These are phyloP conservation scores for Ustilago vetiveriae DNA, from an alignment of 1,284 basidiomycete species.

Conservation along the genomic window DNA sequence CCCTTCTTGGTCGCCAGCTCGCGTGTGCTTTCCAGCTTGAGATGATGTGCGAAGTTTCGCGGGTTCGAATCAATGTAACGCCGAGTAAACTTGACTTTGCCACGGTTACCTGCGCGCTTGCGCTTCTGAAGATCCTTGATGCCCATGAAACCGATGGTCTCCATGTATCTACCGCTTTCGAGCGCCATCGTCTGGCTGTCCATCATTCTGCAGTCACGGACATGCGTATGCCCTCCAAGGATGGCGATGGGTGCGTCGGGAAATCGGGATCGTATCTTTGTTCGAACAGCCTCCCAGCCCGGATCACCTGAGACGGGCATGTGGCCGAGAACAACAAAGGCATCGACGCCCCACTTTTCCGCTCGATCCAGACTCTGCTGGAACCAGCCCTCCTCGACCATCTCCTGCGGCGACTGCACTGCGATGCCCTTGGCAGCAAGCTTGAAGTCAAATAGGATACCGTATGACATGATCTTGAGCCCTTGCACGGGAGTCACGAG, in stretches of 20 bases:
- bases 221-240: constrained; percentile 62
- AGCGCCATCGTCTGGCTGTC: constrained; percentile 59
- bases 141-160: constrained; percentile 51
- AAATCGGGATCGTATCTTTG: constrained; percentile 58
- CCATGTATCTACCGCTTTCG: constrained; percentile 63
- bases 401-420: constrained; percentile 56
- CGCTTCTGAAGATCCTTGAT: constrained; percentile 43
- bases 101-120: constrained; percentile 38
- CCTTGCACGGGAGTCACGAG: constrained; percentile 52
- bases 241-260: constrained; percentile 60
- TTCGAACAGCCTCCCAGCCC: constrained; percentile 56
- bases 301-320: constrained; percentile 61
- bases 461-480: constrained; percentile 60
- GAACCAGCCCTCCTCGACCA: constrained; percentile 64
- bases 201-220: constrained; percentile 61
- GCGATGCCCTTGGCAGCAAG: constrained; percentile 53
- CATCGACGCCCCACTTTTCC: constrained; percentile 53
- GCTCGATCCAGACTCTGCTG: constrained; percentile 52
- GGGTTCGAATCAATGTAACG: constrained; percentile 70
- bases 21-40: constrained; percentile 31
- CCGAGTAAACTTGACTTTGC: constrained; percentile 66
- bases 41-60: constrained; percentile 63
- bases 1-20: constrained; percentile 59
- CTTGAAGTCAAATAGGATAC: constrained; percentile 61
- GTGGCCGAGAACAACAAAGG: constrained; percentile 63